A percentile compares a stretch with the other conserved stretches of the same genome.
Evolutionary conservation across 768 basidiomycete genomes (phyloP).

Genomic region (Rhodocollybia butyracea): DNA sequence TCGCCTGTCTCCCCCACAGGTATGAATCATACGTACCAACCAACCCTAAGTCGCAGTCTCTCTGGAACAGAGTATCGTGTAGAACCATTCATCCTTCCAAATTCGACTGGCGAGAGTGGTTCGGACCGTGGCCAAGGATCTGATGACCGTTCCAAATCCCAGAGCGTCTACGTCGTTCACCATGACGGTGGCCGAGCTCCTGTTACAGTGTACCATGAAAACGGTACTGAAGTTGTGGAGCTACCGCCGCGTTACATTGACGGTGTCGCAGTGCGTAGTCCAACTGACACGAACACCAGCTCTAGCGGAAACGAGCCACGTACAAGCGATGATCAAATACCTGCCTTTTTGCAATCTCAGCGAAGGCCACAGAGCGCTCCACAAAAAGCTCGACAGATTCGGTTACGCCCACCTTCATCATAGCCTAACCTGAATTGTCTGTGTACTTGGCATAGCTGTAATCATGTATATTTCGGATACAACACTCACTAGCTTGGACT

Average conservation of each 20-base stretch:
- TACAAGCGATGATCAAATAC: neutral
- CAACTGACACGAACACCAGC: neutral
- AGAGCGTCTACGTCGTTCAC: slow-evolving; percentile 55
- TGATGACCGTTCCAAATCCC: neutral
- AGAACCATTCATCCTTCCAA: slow-evolving; percentile 44
- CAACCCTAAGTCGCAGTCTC: slow-evolving; percentile 1
- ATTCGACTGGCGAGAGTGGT: too few relatives aligned
- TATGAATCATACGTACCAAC: neutral
- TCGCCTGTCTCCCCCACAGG: slow-evolving; percentile 14
- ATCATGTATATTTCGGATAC: too few relatives aligned
- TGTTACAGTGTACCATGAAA: slow-evolving; percentile 53
- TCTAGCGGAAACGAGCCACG: neutral
- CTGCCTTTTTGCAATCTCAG: neutral
- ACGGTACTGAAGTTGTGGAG: slow-evolving; percentile 57
- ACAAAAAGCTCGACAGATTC: neutral
- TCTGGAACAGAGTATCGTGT: slow-evolving; percentile 29
- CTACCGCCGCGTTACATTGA: slow-evolving; percentile 51
- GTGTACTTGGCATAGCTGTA: too few relatives aligned
- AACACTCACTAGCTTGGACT: too few relatives aligned
- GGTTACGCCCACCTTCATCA: neutral
- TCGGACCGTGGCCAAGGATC: neutral
- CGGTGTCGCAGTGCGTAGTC: neutral
- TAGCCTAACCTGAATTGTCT: too few relatives aligned
- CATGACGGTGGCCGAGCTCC: slow-evolving; percentile 58
- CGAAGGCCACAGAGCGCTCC: neutral